Base-by-base conservation (phyloP, 192 early-diverging fungal species). In the Backusella liffmaniae region DNA sequence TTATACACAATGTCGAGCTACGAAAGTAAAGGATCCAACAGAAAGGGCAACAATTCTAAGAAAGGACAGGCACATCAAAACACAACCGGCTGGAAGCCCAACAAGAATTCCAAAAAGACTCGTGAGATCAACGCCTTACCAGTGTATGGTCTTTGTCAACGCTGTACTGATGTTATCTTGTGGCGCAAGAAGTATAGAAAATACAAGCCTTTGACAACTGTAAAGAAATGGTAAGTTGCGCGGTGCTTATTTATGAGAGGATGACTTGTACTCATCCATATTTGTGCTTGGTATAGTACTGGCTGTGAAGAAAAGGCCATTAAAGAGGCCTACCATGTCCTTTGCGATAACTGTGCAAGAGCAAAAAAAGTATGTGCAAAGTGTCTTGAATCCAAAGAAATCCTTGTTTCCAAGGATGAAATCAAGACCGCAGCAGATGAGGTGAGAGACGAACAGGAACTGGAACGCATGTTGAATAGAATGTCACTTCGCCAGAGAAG, bases 171-270 rank as follows among this genome's bases (percentile, higher is more conserved):
- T 59, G 89, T 93, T 44, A 86, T 95, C 29, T 76, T 90, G 82
- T 94, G 91, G 92, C 87, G 94, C 68, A 97, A 99, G 82, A 92
- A 94, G 83, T 96, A 94, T 87, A 92, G 92, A 80, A 96, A 98
- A 84, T 99, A 99, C 87, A 99, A 98, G 88, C 95, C 96, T 41
- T 88, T 99, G 78, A 96, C 96, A 26, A 87, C 87, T 29, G 88
- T 93, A 70, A 96, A 96, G 83, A 95, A 92, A 77, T 99, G 94
- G 93, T 93, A 82, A 80, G 78, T 32, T 32, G 32, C 3, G 32
- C 3, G 32, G 32, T 32, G 37, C 39, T 12, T 30, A 74, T 53
- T 23, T 82, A 70, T 81, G 81, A 35, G 9, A 39, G 16, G 32
- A 39, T 51, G 35, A 12, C 9, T 39, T 18, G 18, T 34, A 5